phyloP scores from a whole-genome alignment of 768 basidiomycete species.

The Naganishia antarctica region DNA sequence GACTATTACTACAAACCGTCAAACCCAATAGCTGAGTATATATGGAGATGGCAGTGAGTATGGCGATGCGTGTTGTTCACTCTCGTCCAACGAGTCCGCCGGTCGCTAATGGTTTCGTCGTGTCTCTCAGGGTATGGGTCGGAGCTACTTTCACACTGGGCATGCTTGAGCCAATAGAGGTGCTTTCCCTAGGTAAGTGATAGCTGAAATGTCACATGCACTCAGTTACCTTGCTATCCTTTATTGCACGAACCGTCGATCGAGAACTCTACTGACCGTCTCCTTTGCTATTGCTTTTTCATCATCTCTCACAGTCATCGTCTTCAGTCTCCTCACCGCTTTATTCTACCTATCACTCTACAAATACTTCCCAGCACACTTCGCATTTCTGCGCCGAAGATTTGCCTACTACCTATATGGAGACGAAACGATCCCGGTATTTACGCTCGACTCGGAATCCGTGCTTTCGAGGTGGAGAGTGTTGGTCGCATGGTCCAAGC shows the following conservation, averaged over 20 bases:
- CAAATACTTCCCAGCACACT: conserved; percentile 60
- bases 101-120: not conserved
- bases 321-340: conserved; percentile 36
- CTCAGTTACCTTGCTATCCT: not conserved
- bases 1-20: conserved; percentile 20
- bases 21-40: conserved; percentile 12
- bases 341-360: conserved; percentile 57
- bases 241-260: too few species aligned
- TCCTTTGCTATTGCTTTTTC: too few species aligned
- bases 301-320: not conserved
- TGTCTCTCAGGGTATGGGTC: conserved; percentile 2
- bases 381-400: conserved; percentile 56
- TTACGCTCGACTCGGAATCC: conserved; percentile 4
- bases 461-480: not conserved
- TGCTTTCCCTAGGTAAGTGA: conserved; percentile 3
- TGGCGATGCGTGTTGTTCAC: not conserved
- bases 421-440: conserved; percentile 48
- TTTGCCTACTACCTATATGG: conserved; percentile 65
- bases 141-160: conserved; percentile 8
- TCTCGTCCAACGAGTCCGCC: not conserved
- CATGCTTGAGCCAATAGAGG: conserved; percentile 15
- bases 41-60: conserved; percentile 10
- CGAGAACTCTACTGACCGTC: too few species aligned
- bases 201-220: not conserved
- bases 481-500: not conserved